A percentile compares a stretch with the other conserved stretches of the same genome.
Conservation (phyloP, 768 basidiomycete genomes). For the Tephrocybe rancida region DNA sequence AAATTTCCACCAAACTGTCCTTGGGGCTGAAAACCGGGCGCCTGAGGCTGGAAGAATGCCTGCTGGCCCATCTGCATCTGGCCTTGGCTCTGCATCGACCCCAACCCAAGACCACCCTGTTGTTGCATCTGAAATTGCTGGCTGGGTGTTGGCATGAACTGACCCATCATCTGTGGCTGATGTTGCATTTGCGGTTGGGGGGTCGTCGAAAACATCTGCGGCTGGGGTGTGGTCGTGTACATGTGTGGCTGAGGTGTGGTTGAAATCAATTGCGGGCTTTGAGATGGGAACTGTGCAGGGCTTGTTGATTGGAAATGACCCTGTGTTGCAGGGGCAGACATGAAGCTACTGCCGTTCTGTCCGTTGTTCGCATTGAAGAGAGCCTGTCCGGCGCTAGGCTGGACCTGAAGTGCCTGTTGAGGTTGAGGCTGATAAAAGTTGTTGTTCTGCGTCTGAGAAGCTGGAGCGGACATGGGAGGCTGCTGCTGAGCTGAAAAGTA, state of each 20-base stretch:
- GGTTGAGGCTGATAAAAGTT: slow-evolving; percentile 25
- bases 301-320: slow-evolving; percentile 34
- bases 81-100: slow-evolving; percentile 6
- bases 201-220: slow-evolving; percentile 30
- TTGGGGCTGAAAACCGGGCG: slow-evolving; percentile 10
- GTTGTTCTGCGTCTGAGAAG: slow-evolving; percentile 14
- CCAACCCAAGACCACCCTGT: slow-evolving; percentile 12
- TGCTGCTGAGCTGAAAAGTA: slow-evolving; percentile 26
- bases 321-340: slow-evolving; percentile 29
- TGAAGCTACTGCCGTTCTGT: slow-evolving; percentile 19
- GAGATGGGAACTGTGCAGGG: slow-evolving; percentile 33
- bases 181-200: slow-evolving; percentile 30
- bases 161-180: slow-evolving; percentile 20
- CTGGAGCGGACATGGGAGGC: slow-evolving; percentile 20
- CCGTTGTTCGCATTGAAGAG: slow-evolving; percentile 10
- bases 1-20: slow-evolving; percentile 22
- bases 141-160: slow-evolving; percentile 26
- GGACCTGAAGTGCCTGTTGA: slow-evolving; percentile 26
- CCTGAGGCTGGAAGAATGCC: background rate
- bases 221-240: slow-evolving; percentile 25
- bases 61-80: slow-evolving; percentile 19
- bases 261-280: slow-evolving; percentile 33
- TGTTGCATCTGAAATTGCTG: slow-evolving; percentile 28
- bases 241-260: slow-evolving; percentile 22
- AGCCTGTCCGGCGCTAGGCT: slow-evolving; percentile 15